Base-by-base conservation (phyloP, 139 green algal genomes). In the Ettlia oleoabundans region DNA sequence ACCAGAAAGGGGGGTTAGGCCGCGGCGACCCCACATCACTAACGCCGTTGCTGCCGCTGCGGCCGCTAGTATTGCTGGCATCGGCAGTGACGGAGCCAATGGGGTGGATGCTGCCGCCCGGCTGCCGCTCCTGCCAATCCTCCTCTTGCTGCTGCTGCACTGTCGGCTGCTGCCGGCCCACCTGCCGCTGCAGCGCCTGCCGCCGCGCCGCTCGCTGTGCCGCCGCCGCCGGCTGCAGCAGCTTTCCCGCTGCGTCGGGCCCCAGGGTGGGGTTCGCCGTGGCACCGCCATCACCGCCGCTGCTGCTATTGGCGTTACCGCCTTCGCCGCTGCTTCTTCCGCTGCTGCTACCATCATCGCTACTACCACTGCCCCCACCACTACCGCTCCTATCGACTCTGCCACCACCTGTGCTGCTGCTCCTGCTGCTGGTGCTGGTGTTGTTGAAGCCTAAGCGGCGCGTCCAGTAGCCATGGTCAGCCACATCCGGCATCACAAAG, bases 1-100 rank as follows among this genome's bases (percentile, higher is more conserved):
- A 97, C 93, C 93, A 98, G 77, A 97, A 97, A 0, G 94, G 94
- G 5, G 93, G 76, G 82, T 84, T 87, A 40, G 84, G 15, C 10
- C 30, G 37, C 9, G 33, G 13, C 2, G 30, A 15, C 15, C 13
- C 47, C 47, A 58, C 47, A 58, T 58, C 47, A 58, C n/a, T n/a
- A n/a, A n/a, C n/a, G n/a, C n/a, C n/a, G n/a, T n/a, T 69, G 52
- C n/a, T 77, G 81, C 15, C 63, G 26, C 40, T 37, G 0, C 28
- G 6, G 26, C 77, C 19, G 73, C 69, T 64, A 74, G 40, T 61
- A 18, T 32, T 65, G 35, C 67, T 43, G 42, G 38, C 10, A 37
- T 24, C 19, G 28, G 41, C 47, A 33, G 42, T 33, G 47, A 10
- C 13, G 47, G 13, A 15, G 15, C 13, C 47, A 15, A 15, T 24